A percentile compares a stretch with the other conserved stretches of the same genome.
These are phyloP conservation scores for Arbutus unedo DNA, from an alignment of 148 eudicot genomes.

Conservation along the genomic window DNA sequence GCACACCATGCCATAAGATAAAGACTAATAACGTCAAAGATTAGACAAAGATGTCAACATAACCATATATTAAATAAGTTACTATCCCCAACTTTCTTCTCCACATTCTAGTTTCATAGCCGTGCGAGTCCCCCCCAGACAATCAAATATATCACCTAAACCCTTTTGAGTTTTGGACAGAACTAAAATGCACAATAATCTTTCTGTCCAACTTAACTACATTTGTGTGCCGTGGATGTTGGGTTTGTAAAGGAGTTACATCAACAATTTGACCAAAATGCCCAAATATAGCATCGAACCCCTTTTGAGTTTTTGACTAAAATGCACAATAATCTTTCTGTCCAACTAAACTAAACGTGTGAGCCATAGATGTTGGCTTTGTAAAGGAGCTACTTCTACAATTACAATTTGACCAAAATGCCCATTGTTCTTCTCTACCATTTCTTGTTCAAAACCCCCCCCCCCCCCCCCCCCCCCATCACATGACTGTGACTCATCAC, in stretches of 20 bases:
- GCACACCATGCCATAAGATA: not conserved
- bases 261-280: not conserved
- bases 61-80: not conserved
- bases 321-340: not conserved
- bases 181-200: not conserved
- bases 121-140: not conserved
- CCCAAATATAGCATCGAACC: not conserved
- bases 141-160: not conserved
- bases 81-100: not conserved
- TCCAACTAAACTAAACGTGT: not conserved
- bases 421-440: not conserved
- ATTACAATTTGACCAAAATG: not conserved
- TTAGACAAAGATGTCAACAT: not conserved
- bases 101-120: not conserved
- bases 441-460: not conserved
- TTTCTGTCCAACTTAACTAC: not conserved
- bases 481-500: not conserved
- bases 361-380: not conserved
- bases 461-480: not conserved
- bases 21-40: not conserved
- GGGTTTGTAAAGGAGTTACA: not conserved
- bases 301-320: not conserved
- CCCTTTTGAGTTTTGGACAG: not conserved
- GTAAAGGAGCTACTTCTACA: not conserved
- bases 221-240: not conserved